Conservation (phyloP, 2,329 filamentous ascomycete genomes). For the Aspergillus fumigatus region DNA sequence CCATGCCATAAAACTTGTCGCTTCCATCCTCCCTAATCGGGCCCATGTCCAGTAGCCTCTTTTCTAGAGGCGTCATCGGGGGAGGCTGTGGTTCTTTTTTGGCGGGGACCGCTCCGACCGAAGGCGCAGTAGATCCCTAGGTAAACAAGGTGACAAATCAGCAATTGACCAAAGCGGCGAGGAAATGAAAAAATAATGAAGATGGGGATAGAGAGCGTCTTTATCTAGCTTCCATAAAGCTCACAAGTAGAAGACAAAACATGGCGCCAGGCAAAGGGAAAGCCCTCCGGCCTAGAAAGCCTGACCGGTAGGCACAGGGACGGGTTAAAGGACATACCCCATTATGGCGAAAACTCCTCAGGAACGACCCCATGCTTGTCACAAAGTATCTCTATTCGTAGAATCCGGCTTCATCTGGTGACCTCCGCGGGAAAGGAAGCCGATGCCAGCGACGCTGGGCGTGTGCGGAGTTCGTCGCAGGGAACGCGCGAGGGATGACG, state of each 20-base stretch:
- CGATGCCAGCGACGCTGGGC: slow-evolving; percentile 16
- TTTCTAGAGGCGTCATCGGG: slow-evolving; percentile 57
- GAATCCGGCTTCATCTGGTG: slow-evolving; percentile 27
- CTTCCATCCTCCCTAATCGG: slow-evolving; percentile 80
- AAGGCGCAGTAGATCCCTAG: slow-evolving; percentile 47
- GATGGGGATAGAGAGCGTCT: not conserved
- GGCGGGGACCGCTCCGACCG: slow-evolving; percentile 42
- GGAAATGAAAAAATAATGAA: not conserved
- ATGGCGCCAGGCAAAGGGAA: slow-evolving; percentile 10
- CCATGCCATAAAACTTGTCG: slow-evolving; percentile 97
- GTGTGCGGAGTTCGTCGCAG: slow-evolving; percentile 1
- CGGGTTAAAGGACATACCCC: slow-evolving; percentile 25
- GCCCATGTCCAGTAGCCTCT: slow-evolving; percentile 77
- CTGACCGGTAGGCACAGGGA: not conserved
- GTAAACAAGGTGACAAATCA: slow-evolving; percentile 13
- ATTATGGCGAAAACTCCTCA: slow-evolving; percentile 37
- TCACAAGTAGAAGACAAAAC: not conserved
- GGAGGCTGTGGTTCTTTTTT: slow-evolving; percentile 59
- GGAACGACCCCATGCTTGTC: slow-evolving; percentile 39
- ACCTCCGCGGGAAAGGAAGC: slow-evolving; percentile 14
- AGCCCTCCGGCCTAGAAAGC: not conserved
- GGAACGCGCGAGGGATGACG: not conserved
- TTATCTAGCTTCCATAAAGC: not conserved
- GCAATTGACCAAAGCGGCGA: slow-evolving; percentile 2
- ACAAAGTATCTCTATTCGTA: slow-evolving; percentile 17